Evolutionary conservation across 257 asterid genomes (phyloP).

Genomic region (Cruciata laevipes): DNA sequence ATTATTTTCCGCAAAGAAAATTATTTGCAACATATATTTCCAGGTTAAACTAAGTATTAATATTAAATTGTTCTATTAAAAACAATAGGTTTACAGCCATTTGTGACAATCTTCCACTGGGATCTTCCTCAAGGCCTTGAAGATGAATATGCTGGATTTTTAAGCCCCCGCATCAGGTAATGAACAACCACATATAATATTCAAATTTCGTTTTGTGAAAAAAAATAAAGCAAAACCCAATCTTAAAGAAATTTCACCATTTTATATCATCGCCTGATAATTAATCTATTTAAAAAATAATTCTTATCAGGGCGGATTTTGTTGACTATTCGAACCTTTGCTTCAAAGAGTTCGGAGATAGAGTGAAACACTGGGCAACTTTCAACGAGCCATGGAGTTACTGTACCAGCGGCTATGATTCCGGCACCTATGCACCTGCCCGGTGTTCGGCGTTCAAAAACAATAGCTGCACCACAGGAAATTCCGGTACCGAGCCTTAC

Average conservation of each 20-base stretch:
- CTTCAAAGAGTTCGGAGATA: conserved; percentile 47
- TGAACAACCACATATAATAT: conserved; percentile 11
- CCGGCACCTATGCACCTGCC: conserved; percentile 38
- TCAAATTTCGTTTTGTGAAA: no score
- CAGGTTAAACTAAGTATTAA: not conserved
- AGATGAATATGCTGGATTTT: conserved; percentile 39
- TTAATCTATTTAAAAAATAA: no score
- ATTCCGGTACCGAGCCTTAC: conserved; percentile 51
- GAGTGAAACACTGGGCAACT: conserved; percentile 54
- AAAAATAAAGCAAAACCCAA: no score
- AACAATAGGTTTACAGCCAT: conserved; percentile 33
- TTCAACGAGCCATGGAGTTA: conserved; percentile 46
- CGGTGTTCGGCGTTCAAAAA: conserved; percentile 44
- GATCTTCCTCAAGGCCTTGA: conserved; percentile 37
- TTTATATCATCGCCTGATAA: no score
- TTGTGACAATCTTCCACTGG: conserved; percentile 42
- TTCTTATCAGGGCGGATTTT: conserved; percentile 28
- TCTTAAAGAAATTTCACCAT: no score
- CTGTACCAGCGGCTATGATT: conserved; percentile 24
- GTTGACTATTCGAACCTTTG: conserved; percentile 33
- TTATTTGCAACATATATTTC: not conserved
- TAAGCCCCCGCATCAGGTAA: conserved; percentile 29
- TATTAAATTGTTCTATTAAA: not conserved
- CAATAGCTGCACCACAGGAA: conserved; percentile 29
- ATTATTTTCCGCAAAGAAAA: not conserved